Base-by-base conservation (phyloP, 495 filamentous ascomycete genomes). In the Chaetomidium leptoderma region DNA sequence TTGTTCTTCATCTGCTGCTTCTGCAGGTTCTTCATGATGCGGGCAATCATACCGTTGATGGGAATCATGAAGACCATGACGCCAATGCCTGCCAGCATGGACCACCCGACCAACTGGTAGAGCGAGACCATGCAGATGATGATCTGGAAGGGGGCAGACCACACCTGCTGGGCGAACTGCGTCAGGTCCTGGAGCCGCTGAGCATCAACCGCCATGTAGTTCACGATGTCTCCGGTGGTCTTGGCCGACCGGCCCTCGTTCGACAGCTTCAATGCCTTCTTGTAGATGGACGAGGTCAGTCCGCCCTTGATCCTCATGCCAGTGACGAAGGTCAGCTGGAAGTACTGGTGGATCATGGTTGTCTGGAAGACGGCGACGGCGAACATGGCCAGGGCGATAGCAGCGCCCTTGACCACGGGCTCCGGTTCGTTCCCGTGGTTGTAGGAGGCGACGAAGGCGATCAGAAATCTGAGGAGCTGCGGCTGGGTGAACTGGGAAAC, bases 1-100 rank as follows among this genome's bases (percentile, higher is more conserved):
- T 99, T 99, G 73, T 97, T 97, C 76, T 92, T 95, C 95, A 99
- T 99, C 74, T 99, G 95, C 57, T 81, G 74, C 70, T 96, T 96
- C 69, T 97, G 95, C 48, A 99, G 75, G 23, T 77, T 90, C 74
- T 97, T 97, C 91, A 96, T 95, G 62, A 95, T 74, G 54, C 85
- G 81, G 16, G 95, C 95, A 70, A 97, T 95, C 51, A 92, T 72
- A 47, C 95, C 95, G 70, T 99, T 97, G 63, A 97, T 74, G 16
- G 95, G 95, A 61, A 99, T 92, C 92, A 97, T 97, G 62, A 96
- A 67, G 62, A 99, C 81, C 95, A 99, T 99, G 29, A 90, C 90
- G 47, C 76, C 95, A 53, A 99, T 85, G 66, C 95, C 95, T n/a
- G 95, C 92, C 61, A 97, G 83, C 91, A 97, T 96, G 70, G 90